Conservation (phyloP, 2,329 filamentous ascomycete genomes). For the Clonostachys sp. region DNA sequence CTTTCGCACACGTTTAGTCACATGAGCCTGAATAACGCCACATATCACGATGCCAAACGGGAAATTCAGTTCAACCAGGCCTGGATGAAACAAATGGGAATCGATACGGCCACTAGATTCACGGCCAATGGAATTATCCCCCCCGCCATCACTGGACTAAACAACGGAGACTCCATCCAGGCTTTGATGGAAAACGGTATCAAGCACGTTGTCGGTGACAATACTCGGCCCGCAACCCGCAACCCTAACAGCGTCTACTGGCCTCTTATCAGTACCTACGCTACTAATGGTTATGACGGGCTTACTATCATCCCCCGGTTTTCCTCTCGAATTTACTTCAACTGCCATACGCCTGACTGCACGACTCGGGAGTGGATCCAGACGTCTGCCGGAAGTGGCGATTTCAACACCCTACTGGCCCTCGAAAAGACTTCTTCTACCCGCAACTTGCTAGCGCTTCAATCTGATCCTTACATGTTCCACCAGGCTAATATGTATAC, state of each 20-base stretch:
- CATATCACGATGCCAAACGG: constrained; percentile 48
- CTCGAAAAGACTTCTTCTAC: constrained; percentile 47
- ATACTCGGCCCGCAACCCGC: constrained; percentile 49
- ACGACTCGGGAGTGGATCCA: constrained; percentile 56
- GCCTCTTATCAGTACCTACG: constrained; percentile 47
- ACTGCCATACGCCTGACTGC: constrained; percentile 53
- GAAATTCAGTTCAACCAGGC: constrained; percentile 58
- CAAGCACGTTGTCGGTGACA: constrained; percentile 57
- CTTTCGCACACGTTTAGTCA: constrained; percentile 63
- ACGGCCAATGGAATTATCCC: constrained; percentile 53
- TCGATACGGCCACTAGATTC: constrained; percentile 38
- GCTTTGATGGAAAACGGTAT: constrained; percentile 59
- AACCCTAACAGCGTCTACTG: constrained; percentile 49
- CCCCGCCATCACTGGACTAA: constrained; percentile 58
- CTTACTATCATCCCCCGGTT: constrained; percentile 54
- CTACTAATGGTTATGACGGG: constrained; percentile 47
- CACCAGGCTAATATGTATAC: constrained; percentile 59
- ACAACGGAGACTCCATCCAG: constrained; percentile 56
- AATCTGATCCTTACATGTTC: constrained; percentile 55
- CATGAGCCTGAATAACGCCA: constrained; percentile 53
- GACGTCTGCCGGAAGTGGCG: constrained; percentile 49
- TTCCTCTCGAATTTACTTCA: constrained; percentile 61
- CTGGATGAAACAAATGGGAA: constrained; percentile 49
- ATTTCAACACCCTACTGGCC: constrained; percentile 44
- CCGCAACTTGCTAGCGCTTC: constrained; percentile 50